Base-by-base conservation (phyloP, 225 moss, liverwort and hornwort genomes). In the Straminergon stramineum region DNA sequence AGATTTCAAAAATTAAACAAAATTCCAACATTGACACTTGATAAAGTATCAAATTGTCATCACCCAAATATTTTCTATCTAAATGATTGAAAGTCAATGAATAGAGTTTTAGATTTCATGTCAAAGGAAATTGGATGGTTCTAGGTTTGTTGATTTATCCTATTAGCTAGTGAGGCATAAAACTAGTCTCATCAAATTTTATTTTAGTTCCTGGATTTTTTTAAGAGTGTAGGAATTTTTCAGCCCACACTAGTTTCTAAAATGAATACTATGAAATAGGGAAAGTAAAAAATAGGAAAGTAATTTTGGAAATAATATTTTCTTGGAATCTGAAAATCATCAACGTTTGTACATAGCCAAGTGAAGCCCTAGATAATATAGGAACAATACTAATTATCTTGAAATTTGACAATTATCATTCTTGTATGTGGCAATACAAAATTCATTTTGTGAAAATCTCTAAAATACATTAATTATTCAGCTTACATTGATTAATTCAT, bases 271-370 rank as follows among this genome's bases (percentile, higher is more conserved):
- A 2, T 20, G 13, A 32, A 52, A 19, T 20, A 52, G 3, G 2
- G 5, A 20, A 5, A 53, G 8, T 5, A 8, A 17, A 13, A 13
- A 22, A 51, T 22, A 35, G 0, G 1, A 21, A 53, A 52, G 3
- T 13, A 17, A 34, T 52, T 34, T 13, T 32, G 2, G 2, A 77
- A 77, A 1, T 3, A 55, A 55, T 23, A 15, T 23, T 77, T 1
- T 15, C 15, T 35, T 55, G 0, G 0, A 55, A 78, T 35, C 55
- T 55, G 22, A 55, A 6, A 55, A 9, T 77, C 15, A 23, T 22
- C 55, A 77, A 14, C 0, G 0, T 0, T 7, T 21, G 2, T 76
- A 0, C 2, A 7, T 13, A 14, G 2, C 34, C 5, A 53, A 0
- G 0, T 12, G 5, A 53, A 77, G 7, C 5, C 30, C 12, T 35